Percentiles rank a stretch among this genome's conserved stretches.
Conservation (phyloP, 1,284 basidiomycete species). For the Leccinum ponderosum region DNA sequence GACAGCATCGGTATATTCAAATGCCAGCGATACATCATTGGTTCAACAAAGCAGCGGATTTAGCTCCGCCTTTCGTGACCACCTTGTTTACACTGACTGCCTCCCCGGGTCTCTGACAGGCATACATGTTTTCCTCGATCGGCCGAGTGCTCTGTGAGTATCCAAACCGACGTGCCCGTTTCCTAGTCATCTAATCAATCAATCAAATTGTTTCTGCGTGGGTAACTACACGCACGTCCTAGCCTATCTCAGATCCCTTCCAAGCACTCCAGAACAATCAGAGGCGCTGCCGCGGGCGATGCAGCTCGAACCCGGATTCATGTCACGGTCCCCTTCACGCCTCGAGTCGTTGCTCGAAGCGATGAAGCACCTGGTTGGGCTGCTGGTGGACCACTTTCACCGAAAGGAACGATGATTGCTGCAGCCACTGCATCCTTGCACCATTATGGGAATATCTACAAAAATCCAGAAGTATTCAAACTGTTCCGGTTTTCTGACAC, state of each 20-base stretch:
- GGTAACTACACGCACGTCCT: slow-evolving; percentile 68
- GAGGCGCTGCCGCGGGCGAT: slow-evolving; percentile 60
- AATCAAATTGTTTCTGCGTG: not conserved
- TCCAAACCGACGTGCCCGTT: not conserved
- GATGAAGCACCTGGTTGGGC: too few relatives aligned
- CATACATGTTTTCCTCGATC: slow-evolving; percentile 78
- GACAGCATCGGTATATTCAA: slow-evolving; percentile 54
- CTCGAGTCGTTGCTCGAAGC: slow-evolving; percentile 63
- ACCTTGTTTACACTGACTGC: slow-evolving; percentile 59
- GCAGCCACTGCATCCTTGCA: slow-evolving; percentile 27
- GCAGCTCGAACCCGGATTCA: slow-evolving; percentile 48
- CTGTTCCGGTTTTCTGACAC: slow-evolving; percentile 34
- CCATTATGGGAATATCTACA: slow-evolving; percentile 27
- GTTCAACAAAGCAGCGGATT: slow-evolving; percentile 33
- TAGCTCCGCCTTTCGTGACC: slow-evolving; percentile 48
- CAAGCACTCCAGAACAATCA: slow-evolving; percentile 43
- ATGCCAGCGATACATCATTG: slow-evolving; percentile 37
- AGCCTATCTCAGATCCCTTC: slow-evolving; percentile 62
- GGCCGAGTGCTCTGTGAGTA: slow-evolving; percentile 75
- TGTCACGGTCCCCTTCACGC: slow-evolving; percentile 35
- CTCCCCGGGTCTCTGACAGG: slow-evolving; percentile 46
- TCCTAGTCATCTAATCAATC: not conserved
- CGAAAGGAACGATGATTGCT: slow-evolving; percentile 34
- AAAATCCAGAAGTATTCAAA: slow-evolving; percentile 29
- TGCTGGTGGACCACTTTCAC: slow-evolving; percentile 24